phyloP scores from a whole-genome alignment of 2,329 filamentous ascomycete species.

The Alternaria arbusti region DNA sequence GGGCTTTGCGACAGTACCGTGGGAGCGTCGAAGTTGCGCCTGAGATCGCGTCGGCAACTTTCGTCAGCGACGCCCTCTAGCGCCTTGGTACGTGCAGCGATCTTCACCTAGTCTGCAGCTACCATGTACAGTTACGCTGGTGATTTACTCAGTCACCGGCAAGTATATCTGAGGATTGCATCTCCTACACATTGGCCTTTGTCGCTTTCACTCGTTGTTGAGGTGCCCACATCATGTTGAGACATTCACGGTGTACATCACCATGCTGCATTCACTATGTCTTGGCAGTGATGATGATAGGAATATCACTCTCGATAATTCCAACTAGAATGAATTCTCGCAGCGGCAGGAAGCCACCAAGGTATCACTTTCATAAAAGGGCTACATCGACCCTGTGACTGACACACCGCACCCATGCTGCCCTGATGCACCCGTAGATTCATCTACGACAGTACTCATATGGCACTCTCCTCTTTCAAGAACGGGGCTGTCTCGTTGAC shows the following conservation, averaged over 20 bases:
- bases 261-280: background rate
- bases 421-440: background rate
- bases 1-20: constrained; percentile 16
- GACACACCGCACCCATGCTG: background rate
- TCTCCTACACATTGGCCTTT: background rate
- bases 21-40: constrained; percentile 18
- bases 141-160: background rate
- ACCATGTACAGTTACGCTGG: background rate
- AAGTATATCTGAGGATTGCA: background rate
- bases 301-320: background rate
- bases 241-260: background rate
- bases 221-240: background rate
- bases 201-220: background rate
- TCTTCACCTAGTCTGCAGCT: background rate
- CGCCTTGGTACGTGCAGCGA: constrained; percentile 7
- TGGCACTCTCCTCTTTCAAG: constrained; percentile 36
- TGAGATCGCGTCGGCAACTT: constrained; percentile 20
- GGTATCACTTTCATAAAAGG: constrained; percentile 21
- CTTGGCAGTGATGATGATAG: background rate
- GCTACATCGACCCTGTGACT: background rate
- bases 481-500: constrained; percentile 44
- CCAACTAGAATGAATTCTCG: background rate
- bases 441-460: constrained; percentile 18
- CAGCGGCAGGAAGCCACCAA: constrained; percentile 9
- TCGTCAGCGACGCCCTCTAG: constrained; percentile 13